Base-by-base conservation (phyloP, 1,284 basidiomycete species). In the Volvariella surrecta region DNA sequence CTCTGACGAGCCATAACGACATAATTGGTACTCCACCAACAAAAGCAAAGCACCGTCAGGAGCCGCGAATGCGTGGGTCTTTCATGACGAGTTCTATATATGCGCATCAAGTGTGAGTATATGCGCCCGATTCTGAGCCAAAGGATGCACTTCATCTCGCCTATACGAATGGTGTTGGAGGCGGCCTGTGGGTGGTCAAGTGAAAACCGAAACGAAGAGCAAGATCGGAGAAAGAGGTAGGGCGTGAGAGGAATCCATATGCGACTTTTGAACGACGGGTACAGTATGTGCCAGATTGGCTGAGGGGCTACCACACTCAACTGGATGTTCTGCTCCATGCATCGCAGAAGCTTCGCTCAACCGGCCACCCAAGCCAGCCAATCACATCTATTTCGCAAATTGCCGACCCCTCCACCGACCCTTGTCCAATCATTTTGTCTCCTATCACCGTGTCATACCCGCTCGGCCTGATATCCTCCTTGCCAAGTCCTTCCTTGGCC, bases 271-370 rank as follows among this genome's bases (percentile, higher is more conserved):
- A n/a, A 15, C 4, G 46, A 32, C 38, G 45, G 43, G 45, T 50
- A 48, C 52, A 53, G 51, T 51, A 51, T 52, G 54, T 43, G 46
- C 40, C 34, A 52, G 52, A 57, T 52, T 50, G 54, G 45, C 51
- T 50, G 53, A 49, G 45, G 40, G 22, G 47, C 48, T 49, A 50
- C 47, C 50, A 52, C 53, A 58, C 53, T 52, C 46, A n/a, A 51
- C 48, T 40, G 50, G 54, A 56, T 58, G 56, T 53, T 56, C 54
- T 54, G 52, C 48, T 34, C 32, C 40, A 54, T 43, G 38, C 47
- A 54, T 53, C 55, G 57, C 53, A 53, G 55, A 56, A 59, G 54
- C 48, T 52, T 59, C 58, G 58, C 34, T 7, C 34, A 15, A 35
- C 34, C 34, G 34, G 34, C 18, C 34, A 6, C 6, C 7, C 18